Conservation (phyloP, 306 rosid species). For the Coriaria nepalensis region DNA sequence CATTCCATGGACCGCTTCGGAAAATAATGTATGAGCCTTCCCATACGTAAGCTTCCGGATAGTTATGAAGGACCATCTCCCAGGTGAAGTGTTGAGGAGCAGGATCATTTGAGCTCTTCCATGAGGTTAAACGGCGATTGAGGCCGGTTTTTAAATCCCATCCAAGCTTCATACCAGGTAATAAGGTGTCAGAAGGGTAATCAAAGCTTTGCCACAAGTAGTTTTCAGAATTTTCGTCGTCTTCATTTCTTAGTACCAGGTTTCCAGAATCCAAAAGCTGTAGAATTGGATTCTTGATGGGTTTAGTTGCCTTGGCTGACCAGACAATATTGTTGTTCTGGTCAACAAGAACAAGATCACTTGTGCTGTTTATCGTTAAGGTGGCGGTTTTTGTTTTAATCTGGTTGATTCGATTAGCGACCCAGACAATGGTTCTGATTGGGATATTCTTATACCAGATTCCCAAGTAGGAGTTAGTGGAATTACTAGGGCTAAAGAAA, state of each 20-base stretch:
- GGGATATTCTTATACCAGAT: background rate
- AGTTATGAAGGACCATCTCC: constrained; percentile 15
- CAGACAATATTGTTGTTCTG: background rate
- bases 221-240: too few relatives aligned
- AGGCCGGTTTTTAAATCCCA: constrained; percentile 32
- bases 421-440: background rate
- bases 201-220: constrained; percentile 56
- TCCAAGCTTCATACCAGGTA: constrained; percentile 49
- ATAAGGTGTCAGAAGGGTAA: constrained; percentile 41
- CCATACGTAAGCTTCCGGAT: constrained; percentile 25
- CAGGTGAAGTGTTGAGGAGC: constrained; percentile 30
- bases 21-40: constrained; percentile 15
- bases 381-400: background rate
- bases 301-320: background rate
- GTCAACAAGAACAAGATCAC: background rate
- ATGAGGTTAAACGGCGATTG: constrained; percentile 18
- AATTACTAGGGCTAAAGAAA: background rate
- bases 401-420: background rate
- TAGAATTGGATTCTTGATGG: background rate
- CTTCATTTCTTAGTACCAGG: background rate
- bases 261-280: constrained; percentile 1
- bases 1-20: constrained; percentile 41
- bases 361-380: background rate
- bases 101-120: constrained; percentile 38
- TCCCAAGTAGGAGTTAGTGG: background rate